Evolutionary conservation across 441 rosid genomes (phyloP).

Genomic region (Isatis lusitanica): DNA sequence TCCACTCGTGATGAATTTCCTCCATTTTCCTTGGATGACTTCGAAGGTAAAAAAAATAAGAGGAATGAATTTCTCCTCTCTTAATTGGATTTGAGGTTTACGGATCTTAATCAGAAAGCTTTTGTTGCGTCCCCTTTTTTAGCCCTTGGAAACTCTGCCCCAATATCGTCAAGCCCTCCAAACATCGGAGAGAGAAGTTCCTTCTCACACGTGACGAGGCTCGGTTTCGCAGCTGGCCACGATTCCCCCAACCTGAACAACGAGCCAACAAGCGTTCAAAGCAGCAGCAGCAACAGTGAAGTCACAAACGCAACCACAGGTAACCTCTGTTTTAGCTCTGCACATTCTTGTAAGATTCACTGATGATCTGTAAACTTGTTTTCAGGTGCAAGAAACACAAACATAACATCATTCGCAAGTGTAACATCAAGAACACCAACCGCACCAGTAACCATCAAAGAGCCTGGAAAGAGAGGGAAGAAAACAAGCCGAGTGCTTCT

Average conservation of each 20-base stretch:
- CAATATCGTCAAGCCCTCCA: slow-evolving; percentile 71
- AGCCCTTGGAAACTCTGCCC: slow-evolving; percentile 71
- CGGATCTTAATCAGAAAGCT: neutral
- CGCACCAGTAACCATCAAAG: slow-evolving; percentile 49
- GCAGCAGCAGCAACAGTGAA: slow-evolving; percentile 34
- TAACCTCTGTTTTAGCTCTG: slow-evolving; percentile 17
- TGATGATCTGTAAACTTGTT: slow-evolving; percentile 5
- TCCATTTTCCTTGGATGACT: slow-evolving; percentile 78
- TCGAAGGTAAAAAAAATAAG: slow-evolving; percentile 59
- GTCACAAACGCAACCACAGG: slow-evolving; percentile 47
- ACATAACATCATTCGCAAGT: slow-evolving; percentile 67
- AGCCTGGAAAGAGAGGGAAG: slow-evolving; percentile 70
- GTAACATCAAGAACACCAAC: slow-evolving; percentile 57
- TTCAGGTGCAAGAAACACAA: slow-evolving; percentile 55
- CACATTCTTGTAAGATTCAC: neutral
- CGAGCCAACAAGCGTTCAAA: slow-evolving; percentile 46
- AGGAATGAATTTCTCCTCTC: neutral
- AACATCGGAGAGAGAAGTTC: slow-evolving; percentile 61
- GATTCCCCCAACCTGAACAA: slow-evolving; percentile 78
- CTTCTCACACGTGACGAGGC: slow-evolving; percentile 83
- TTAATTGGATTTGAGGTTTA: neutral
- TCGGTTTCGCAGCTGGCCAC: slow-evolving; percentile 89
- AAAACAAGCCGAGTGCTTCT: slow-evolving; percentile 68
- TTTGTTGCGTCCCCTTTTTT: slow-evolving; percentile 7
- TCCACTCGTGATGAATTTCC: slow-evolving; percentile 47